Base-by-base conservation (phyloP, 176 grass and related monocot genomes). In the Eragrostis curvula region DNA sequence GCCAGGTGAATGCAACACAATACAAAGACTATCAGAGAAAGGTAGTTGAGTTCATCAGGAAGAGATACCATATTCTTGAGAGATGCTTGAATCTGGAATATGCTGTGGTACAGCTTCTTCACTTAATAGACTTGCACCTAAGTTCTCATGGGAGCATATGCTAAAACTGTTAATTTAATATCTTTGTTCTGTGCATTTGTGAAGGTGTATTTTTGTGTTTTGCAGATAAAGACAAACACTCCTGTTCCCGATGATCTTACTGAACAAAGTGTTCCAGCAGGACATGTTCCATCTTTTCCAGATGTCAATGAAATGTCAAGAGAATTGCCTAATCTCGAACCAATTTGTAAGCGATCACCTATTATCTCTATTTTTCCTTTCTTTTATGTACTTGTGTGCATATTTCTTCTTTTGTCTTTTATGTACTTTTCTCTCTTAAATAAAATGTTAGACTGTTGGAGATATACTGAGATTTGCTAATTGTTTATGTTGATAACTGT, bases 51-150 rank as follows among this genome's bases (percentile, higher is more conserved):
- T 99, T 90, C 80, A 89, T 96, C 70, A 94, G 93, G 71, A 99
- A 99, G 83, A 87, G 97, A 87, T 99, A 87, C 80, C 91, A 96
- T 86, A 78, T 94, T 79, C 81, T 99, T 25, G 97, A 99, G 73
- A 99, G 91, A 92, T 88, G 91, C 39, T 84, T 99, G 85, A 75
- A 96, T 72, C 68, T 96, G 30, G 97, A 99, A 90, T 99, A 88
- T 76, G 91, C 91, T 85, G 88, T 94, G 97, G 93, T 99, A 96
- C 47, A 36, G 0, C 55, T 66, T 92, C 49, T 79, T 75, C 44
- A 55, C 55, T 70, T 63, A 48, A 82, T 47, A 69, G 1, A 50
- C 18, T 61, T 73, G 60, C 60, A 74, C 55, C 3, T 20, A 78
- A 79, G 44, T 23, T 72, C 73, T 45, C n/a, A 16, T 13, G 30